These are phyloP conservation scores for Alternaria gansuensis DNA, from an alignment of 2,329 filamentous ascomycete genomes.

Conservation along the genomic window DNA sequence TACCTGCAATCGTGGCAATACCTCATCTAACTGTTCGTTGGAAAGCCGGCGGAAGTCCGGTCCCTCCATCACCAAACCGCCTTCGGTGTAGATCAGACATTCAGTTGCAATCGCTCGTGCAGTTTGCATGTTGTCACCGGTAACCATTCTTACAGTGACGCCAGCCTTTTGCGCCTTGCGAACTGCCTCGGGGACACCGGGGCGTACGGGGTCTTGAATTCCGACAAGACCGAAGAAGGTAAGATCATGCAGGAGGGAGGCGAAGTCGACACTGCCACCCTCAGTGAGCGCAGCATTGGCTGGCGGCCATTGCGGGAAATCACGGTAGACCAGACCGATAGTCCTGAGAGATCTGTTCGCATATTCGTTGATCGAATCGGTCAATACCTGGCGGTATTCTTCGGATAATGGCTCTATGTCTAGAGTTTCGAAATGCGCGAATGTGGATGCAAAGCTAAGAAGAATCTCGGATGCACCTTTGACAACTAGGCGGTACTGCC, in stretches of 20 bases:
- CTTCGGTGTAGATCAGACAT: constrained; percentile 84
- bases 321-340: constrained; percentile 55
- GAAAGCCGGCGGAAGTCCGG: constrained; percentile 88
- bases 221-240: constrained; percentile 90
- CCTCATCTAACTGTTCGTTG: constrained; percentile 78
- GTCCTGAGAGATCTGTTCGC: constrained; percentile 55
- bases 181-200: constrained; percentile 86
- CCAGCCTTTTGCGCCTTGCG: constrained; percentile 87
- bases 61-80: constrained; percentile 83
- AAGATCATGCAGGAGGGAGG: constrained; percentile 55
- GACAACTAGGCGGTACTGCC: constrained; percentile 61
- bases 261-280: constrained; percentile 34
- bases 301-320: constrained; percentile 52
- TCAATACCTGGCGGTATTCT: constrained; percentile 31
- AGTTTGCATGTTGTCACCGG: constrained; percentile 94
- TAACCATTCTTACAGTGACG: constrained; percentile 95
- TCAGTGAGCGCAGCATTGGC: constrained; percentile 29
- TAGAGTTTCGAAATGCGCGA: constrained; percentile 30
- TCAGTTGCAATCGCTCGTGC: constrained; percentile 95
- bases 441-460: constrained; percentile 54
- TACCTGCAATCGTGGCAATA: constrained; percentile 81
- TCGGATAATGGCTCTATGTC: constrained; percentile 29
- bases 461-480: constrained; percentile 68
- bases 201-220: constrained; percentile 94
- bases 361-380: constrained; percentile 49